Evolutionary conservation across 441 rosid species (phyloP).

Genomic region (Macaranga tanarius): DNA sequence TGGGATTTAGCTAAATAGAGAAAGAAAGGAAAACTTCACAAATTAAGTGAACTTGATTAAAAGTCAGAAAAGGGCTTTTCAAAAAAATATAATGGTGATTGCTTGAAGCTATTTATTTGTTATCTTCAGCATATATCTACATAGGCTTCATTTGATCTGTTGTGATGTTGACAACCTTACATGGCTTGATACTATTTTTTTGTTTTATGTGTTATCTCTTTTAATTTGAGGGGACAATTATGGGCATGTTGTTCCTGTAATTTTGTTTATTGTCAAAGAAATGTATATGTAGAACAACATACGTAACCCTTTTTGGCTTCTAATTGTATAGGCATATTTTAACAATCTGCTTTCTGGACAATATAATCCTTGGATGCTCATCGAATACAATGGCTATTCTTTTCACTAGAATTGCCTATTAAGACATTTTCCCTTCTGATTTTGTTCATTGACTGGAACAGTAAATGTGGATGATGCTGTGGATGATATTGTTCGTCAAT

Average conservation of each 20-base stretch:
- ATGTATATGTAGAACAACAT: not conserved
- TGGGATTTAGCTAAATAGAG: not conserved
- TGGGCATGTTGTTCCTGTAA: not conserved
- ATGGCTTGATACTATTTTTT: not conserved
- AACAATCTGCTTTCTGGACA: not conserved
- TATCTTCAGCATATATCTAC: not conserved
- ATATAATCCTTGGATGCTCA: not conserved
- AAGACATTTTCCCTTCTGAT: not conserved
- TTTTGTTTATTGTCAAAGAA: not conserved
- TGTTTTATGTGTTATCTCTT: not conserved
- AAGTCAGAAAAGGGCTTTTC: not conserved
- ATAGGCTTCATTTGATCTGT: not conserved
- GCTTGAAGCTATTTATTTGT: not conserved
- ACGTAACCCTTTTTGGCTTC: not conserved
- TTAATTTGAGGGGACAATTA: not conserved
- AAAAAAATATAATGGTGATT: not conserved
- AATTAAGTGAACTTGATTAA: not conserved
- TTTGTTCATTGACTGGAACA: conserved; percentile 33
- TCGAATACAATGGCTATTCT: not conserved
- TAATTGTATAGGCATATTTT: not conserved
- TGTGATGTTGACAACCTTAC: not conserved
- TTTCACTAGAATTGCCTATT: not conserved
- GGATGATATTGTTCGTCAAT: conserved; percentile 91
- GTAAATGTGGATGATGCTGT: conserved; percentile 97
- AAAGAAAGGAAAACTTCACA: not conserved